Evolutionary conservation across 2,329 filamentous ascomycete genomes (phyloP), one percentile per base, ranked within the genome.

Genomic region (Penicillium decumbens): DNA sequence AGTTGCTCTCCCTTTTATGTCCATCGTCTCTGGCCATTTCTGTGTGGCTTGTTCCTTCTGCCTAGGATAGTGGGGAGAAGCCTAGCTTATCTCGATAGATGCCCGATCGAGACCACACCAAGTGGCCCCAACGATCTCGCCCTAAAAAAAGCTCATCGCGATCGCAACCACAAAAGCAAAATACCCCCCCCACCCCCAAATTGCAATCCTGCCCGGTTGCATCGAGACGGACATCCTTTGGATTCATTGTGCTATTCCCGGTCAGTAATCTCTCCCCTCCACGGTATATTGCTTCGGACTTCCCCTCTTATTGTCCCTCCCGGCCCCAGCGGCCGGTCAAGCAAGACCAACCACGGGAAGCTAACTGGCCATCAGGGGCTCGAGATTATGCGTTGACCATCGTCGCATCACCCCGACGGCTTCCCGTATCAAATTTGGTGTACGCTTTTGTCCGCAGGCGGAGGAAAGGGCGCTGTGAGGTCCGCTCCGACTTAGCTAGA

Each of bases 91-190:
- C 51, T 41, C 10, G 55, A 51, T 52, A 45, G 47, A 48, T 18
- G 51, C 48, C 55, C 55, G 48, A 53, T 58, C 56, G 42, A 30
- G 42, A 50, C 45, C 43, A 49, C 54, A 50, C 50, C 45, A 56
- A 56, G 49, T 53, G 46, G 53, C 45, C 49, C 48, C 25, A 41
- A 23, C 24, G 40, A 42, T 43, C 45, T 38, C 30, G 41, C 18
- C 44, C 49, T 45, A 35, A 56, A 58, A 59, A 58, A 59, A 59
- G 51, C 56, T 55, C 48, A 52, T 47, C 45, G 40, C 47, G 50
- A 45, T 46, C 46, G 33, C 50, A 38, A 44, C 49, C 46, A 41
- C 37, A 30, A 38, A 43, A 42, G 33, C 32, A 29, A 23, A 23
- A 4, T 4, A 23, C 20, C 20, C 20, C 20, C 20, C 20, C 20